These are phyloP conservation scores for Pythium pyrilobum DNA, from an alignment of 352 stramenopile genomes.

Conservation along the genomic window DNA sequence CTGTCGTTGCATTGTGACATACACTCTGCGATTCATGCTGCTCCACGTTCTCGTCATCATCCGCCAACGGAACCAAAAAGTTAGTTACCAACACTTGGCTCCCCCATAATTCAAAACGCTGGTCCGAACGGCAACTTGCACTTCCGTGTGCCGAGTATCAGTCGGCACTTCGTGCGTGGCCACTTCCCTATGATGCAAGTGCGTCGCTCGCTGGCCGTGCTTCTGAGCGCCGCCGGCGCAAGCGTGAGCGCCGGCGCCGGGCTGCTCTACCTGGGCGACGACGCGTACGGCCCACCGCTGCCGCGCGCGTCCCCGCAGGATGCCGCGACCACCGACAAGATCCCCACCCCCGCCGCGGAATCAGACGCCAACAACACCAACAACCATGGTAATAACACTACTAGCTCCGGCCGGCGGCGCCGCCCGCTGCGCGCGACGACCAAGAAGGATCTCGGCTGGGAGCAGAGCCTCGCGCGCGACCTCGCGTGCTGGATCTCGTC, in stretches of 20 bases:
- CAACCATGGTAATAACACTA: not conserved
- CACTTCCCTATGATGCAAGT: conserved; percentile 29
- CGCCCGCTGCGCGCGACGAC: conserved; percentile 31
- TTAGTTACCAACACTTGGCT: not conserved
- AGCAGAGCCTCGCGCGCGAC: conserved; percentile 65
- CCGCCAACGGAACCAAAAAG: not conserved
- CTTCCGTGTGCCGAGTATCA: not conserved
- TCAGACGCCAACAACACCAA: conserved; percentile 2
- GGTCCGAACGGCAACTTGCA: conserved; percentile 13
- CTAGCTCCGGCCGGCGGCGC: not conserved
- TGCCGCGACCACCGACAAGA: conserved; percentile 12
- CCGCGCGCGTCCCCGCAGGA: conserved; percentile 10
- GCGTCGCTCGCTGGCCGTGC: conserved; percentile 48
- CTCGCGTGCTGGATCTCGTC: conserved; percentile 64
- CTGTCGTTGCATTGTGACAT: conserved; percentile 6
- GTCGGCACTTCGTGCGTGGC: not conserved
- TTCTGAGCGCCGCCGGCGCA: conserved; percentile 42
- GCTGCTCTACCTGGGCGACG: conserved; percentile 46
- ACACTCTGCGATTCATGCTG: conserved; percentile 2
- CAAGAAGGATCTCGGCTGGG: conserved; percentile 53
- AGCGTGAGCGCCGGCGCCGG: conserved; percentile 45
- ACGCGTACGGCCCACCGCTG: conserved; percentile 5
- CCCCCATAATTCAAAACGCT: conserved; percentile 5
- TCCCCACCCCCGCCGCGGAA: conserved; percentile 8
- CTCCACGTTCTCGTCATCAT: not conserved